Base-by-base conservation (phyloP, 208 protist species). In the Wallacemonas sp. region DNA sequence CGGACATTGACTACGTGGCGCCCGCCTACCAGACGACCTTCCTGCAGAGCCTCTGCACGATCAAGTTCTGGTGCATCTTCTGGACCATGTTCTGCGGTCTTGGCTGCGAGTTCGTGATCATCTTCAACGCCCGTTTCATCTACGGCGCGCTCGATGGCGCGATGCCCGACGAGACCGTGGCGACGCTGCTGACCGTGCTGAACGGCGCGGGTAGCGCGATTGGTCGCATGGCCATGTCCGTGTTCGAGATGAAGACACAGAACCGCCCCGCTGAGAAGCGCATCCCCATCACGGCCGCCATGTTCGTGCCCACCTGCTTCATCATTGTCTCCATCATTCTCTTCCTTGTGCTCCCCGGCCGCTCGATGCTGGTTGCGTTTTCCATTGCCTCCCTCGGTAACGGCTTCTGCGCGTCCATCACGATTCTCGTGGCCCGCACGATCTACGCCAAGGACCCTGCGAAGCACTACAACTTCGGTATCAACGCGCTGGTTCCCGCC, bases 381-480 rank as follows among this genome's bases (percentile, higher is more conserved):
- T 57, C 72, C 11, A 34, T 83, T 14, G 72, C 84, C 2, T 64
- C 85, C 4, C 39, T 92, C 2, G 81, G 74, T 16, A 87, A 85
- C 73, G 86, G 86, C 17, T 88, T 83, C 60, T 61, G 39, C 16
- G 80, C 78, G 1, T 72, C 70, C 32, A 68, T 77, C 12, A 52
- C 62, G 2, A 61, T 87, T 32, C 76, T 92, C 27, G 80, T 87
- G 12, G 27, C 75, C 5, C 80, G 81, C 24, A 84, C 80, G n/a
- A 79, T 89, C 12, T 92, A 80, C 72, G 80, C 78, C 29, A 85
- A 85, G 60, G 82, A 89, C 61, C 62, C 79, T 36, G 86, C 76
- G 33, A 86, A 81, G 76, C 82, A 87, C 68, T 92, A 89, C 66
- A 87, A 89, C 65, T 82, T 83, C 21, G 65, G 61, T 41, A 72